Conservation (phyloP, 2,329 filamentous ascomycete species). For the Clarireedia homoeocarpa region DNA sequence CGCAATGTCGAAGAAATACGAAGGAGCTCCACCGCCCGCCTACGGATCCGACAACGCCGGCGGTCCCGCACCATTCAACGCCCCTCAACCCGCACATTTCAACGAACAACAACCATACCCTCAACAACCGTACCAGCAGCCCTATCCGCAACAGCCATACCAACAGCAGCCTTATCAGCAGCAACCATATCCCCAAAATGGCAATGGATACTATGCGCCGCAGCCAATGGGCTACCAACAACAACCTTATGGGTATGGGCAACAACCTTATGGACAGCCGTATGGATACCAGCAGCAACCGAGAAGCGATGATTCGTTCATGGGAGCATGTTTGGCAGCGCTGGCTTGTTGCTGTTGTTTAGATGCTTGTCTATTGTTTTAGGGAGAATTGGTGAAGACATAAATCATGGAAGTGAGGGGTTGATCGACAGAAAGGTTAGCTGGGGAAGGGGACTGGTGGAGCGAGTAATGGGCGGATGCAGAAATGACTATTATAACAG, state of each 20-base stretch:
- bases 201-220: slow-evolving; percentile 18
- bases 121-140: slow-evolving; percentile 6
- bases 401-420: not conserved
- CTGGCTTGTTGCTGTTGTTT: slow-evolving; percentile 45
- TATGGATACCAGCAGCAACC: slow-evolving; percentile 27
- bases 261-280: slow-evolving; percentile 10
- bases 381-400: slow-evolving; percentile 12
- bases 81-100: slow-evolving; percentile 18
- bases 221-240: slow-evolving; percentile 16
- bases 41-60: slow-evolving; percentile 13
- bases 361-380: slow-evolving; percentile 38
- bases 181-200: slow-evolving; percentile 1
- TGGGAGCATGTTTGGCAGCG: slow-evolving; percentile 35
- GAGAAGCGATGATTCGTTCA: slow-evolving; percentile 33
- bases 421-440: not conserved
- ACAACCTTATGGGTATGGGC: slow-evolving; percentile 12
- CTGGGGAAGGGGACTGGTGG: not conserved
- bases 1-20: slow-evolving; percentile 18
- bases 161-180: slow-evolving; percentile 12
- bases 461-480: no score
- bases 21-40: slow-evolving; percentile 20
- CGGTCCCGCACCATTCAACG: slow-evolving; percentile 5
- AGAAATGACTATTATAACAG: not conserved
- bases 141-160: slow-evolving; percentile 14
- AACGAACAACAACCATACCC: slow-evolving; percentile 12